Base-by-base conservation (phyloP, 1,139 yeast species). In the Arxiozyma slooffiae region DNA sequence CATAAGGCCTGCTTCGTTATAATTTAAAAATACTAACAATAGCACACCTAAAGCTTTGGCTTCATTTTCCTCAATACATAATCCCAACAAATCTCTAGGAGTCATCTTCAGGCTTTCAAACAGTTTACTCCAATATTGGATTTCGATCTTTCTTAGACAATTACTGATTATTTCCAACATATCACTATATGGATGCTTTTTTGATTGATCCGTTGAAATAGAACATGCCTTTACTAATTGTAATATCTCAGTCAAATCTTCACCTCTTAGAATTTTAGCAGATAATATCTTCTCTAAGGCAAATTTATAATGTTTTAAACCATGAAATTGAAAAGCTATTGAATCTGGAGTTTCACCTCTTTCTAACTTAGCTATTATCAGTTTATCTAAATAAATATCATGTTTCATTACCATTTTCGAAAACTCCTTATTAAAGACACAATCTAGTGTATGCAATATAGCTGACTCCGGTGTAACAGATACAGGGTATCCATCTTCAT, bases 91-190 rank as follows among this genome's bases (percentile, higher is more conserved):
- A 23, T 67, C 67, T 49, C 75, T 67, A 23, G 80, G 75, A 8
- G 71, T 63, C 52, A 70, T 63, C 2, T 64, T 57, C 17, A 74
- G 56, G 39, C 66, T 67, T 6, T 67, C 61, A 58, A 83, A 81
- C 38, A 82, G 69, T 21, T 66, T 67, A 17, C 71, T 66, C 90
- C 90, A 83, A 55, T 78, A 77, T 48, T 76, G 75, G 22, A 76
- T 72, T 59, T 83, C 92, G 18, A 82, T 81, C 59, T 84, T 83
- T 54, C 88, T 73, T 34, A 85, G 69, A 62, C 82, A 78, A 23
- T 79, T 78, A 20, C 81, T 77, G 14, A 79, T 67, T 17, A 79
- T 76, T 44, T 73, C 78, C 2, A 79, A 69, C 60, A 64, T 52
- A 55, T 73, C 67, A 50, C 62, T 63, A 22, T 61, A 52, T 18